phyloP scores from a whole-genome alignment of 306 rosid species.

The Fragaria nilgerrensis region DNA sequence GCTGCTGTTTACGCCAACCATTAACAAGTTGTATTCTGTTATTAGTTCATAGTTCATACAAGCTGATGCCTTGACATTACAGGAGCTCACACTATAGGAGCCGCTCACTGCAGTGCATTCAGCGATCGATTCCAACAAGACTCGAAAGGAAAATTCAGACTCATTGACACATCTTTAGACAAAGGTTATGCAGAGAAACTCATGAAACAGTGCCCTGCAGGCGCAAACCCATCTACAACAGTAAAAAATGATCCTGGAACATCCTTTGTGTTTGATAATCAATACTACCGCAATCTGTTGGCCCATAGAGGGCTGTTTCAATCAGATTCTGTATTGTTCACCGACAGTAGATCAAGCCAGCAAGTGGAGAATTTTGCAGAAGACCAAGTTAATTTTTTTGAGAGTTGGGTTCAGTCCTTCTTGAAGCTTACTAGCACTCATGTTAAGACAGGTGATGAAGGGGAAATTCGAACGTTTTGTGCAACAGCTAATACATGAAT shows the following conservation, averaged over 20 bases:
- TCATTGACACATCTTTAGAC: constrained; percentile 60
- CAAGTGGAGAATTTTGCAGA: constrained; percentile 52
- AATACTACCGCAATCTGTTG: constrained; percentile 57
- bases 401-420: constrained; percentile 63
- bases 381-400: constrained; percentile 58
- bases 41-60: background rate
- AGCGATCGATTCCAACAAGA: constrained; percentile 56
- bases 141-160: constrained; percentile 48
- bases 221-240: constrained; percentile 37
- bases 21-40: background rate
- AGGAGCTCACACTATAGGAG: constrained; percentile 91
- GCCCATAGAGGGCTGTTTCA: constrained; percentile 66
- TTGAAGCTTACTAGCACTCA: constrained; percentile 63
- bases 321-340: constrained; percentile 67
- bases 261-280: constrained; percentile 63
- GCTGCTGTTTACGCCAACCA: background rate
- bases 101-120: constrained; percentile 73
- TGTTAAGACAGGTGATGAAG: constrained; percentile 57
- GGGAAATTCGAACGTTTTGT: constrained; percentile 70
- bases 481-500: constrained; percentile 36
- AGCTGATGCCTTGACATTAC: constrained; percentile 9
- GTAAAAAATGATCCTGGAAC: constrained; percentile 74
- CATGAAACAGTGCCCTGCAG: constrained; percentile 45
- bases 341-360: constrained; percentile 41
- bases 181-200: constrained; percentile 60